These are phyloP conservation scores for Hortiboletus campestris DNA, from an alignment of 768 basidiomycete species.

Conservation along the genomic window DNA sequence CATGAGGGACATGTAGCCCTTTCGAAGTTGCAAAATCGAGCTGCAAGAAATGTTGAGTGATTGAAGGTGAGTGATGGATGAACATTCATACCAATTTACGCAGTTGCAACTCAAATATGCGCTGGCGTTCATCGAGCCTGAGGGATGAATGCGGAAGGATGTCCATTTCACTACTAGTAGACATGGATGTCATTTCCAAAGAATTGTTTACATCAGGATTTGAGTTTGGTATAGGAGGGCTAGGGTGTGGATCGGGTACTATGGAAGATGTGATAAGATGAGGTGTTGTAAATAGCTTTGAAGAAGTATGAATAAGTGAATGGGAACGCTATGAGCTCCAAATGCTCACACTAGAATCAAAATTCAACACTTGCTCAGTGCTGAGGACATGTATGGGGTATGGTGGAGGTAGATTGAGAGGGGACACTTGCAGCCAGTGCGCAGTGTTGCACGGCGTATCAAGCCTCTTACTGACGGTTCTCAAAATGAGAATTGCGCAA, in stretches of 20 bases:
- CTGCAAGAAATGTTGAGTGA: not conserved
- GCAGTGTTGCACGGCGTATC: too few species aligned
- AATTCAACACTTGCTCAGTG: not conserved
- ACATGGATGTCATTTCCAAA: not conserved
- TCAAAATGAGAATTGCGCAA: too few species aligned
- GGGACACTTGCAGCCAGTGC: not conserved
- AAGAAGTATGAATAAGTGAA: not conserved
- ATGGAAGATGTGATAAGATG: not conserved
- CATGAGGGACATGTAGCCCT: not conserved
- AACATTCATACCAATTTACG: not conserved
- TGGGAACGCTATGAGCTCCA: too few species aligned
- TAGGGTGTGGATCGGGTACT: not conserved
- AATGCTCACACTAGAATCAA: not conserved
- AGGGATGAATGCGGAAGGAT: not conserved
- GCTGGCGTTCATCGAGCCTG: not conserved
- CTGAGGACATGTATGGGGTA: not conserved
- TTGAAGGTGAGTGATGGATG: too few species aligned
- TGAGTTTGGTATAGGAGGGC: too few species aligned
- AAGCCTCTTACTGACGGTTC: too few species aligned
- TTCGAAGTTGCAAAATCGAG: not conserved
- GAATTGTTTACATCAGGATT: not conserved
- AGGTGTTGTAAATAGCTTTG: not conserved
- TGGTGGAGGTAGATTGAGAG: not conserved
- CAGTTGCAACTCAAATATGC: not conserved
- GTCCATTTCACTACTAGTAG: not conserved